Conservation (phyloP, 345 rosid species). For the Noccaea caerulescens region DNA sequence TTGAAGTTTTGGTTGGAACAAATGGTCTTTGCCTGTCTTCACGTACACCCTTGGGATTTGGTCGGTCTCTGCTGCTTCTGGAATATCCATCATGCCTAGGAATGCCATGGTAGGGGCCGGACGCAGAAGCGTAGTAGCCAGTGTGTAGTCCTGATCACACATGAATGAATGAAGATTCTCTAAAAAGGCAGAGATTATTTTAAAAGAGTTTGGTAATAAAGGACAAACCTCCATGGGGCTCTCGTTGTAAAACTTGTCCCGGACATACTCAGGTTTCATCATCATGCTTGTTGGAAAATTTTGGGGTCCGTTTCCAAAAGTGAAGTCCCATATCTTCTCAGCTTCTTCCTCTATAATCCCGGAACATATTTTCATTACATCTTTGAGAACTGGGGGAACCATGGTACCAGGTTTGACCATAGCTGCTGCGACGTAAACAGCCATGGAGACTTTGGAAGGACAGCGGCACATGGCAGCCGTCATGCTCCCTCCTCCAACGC, state of each 20-base stretch:
- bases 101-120: slow-evolving; percentile 48
- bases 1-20: slow-evolving; percentile 29
- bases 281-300: slow-evolving; percentile 47
- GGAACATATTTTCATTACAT: slow-evolving; percentile 35
- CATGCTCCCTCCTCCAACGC: slow-evolving; percentile 54
- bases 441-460: slow-evolving; percentile 47
- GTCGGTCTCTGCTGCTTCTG: slow-evolving; percentile 38
- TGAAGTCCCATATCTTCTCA: slow-evolving; percentile 37
- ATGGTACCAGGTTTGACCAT: slow-evolving; percentile 50
- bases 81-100: slow-evolving; percentile 29
- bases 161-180: not conserved
- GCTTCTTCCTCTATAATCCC: slow-evolving; percentile 30
- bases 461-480: slow-evolving; percentile 50
- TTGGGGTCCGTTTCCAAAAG: slow-evolving; percentile 45
- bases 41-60: slow-evolving; percentile 46
- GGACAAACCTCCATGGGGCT: slow-evolving; percentile 47
- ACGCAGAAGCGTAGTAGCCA: slow-evolving; percentile 46
- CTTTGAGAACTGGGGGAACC: slow-evolving; percentile 22
- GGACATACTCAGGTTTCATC: slow-evolving; percentile 44
- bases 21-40: slow-evolving; percentile 45
- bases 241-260: slow-evolving; percentile 40
- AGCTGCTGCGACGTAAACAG: slow-evolving; percentile 51
- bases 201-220: slow-evolving; percentile 11
- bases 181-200: not conserved
- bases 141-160: slow-evolving; percentile 39